phyloP scores from a whole-genome alignment of 306 rosid genomes.

The Trichosanthes truncata region DNA sequence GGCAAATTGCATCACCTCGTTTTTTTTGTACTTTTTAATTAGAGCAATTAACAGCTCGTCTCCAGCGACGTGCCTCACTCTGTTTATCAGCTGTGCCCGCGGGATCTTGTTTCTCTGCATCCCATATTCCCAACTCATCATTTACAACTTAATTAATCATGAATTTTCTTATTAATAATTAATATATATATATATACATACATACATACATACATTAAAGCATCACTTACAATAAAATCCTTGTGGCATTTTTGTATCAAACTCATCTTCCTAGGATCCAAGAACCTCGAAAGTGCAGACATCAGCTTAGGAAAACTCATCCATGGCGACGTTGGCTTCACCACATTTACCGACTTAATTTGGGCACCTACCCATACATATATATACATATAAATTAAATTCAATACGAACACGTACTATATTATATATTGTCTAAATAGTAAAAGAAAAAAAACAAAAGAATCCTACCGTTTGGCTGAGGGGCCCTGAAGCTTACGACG shows the following conservation, averaged over 20 bases:
- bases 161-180: too few species aligned
- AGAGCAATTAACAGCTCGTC: slow-evolving; percentile 12
- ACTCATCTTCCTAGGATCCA: slow-evolving; percentile 25
- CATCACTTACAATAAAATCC: slow-evolving; percentile 27
- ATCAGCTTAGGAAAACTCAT: slow-evolving; percentile 31
- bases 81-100: slow-evolving; percentile 16
- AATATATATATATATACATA: too few species aligned
- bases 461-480: slow-evolving; percentile 10
- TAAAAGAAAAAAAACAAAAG: not conserved
- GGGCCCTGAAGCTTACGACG: slow-evolving; percentile 33
- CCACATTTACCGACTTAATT: slow-evolving; percentile 9
- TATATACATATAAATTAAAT: not conserved
- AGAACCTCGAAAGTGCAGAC: slow-evolving; percentile 18
- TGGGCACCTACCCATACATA: slow-evolving; percentile 14
- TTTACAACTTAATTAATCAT: not conserved
- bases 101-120: slow-evolving; percentile 27
- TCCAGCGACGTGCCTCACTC: slow-evolving; percentile 22
- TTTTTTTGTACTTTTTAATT: not conserved
- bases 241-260: slow-evolving; percentile 19
- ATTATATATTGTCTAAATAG: too few species aligned
- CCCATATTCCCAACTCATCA: not conserved
- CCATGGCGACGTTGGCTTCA: slow-evolving; percentile 14
- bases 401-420: too few species aligned
- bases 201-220: too few species aligned
- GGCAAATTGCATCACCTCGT: not conserved